These are phyloP conservation scores for Begonia loranthoides DNA, from an alignment of 306 rosid species.

Conservation along the genomic window DNA sequence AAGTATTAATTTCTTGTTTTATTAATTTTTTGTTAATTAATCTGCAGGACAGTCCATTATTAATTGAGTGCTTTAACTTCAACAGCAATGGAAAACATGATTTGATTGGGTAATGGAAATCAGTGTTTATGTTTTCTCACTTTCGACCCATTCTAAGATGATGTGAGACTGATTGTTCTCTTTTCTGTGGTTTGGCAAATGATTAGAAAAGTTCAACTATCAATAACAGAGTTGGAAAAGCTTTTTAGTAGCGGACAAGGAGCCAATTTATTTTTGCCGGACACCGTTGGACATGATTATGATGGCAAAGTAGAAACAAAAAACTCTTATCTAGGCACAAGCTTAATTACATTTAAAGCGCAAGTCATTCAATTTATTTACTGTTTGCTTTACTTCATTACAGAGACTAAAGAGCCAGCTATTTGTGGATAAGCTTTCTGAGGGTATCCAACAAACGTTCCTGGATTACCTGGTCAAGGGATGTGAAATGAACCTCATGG, in stretches of 20 bases:
- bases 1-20: slow-evolving; percentile 18
- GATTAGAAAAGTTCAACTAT: slow-evolving; percentile 68
- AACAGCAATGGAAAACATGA: slow-evolving; percentile 92
- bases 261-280: slow-evolving; percentile 33
- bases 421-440: slow-evolving; percentile 61
- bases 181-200: slow-evolving; percentile 13
- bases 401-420: slow-evolving; percentile 77
- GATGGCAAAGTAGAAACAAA: slow-evolving; percentile 52
- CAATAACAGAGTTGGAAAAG: slow-evolving; percentile 77
- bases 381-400: slow-evolving; percentile 16
- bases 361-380: slow-evolving; percentile 13
- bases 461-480: slow-evolving; percentile 92
- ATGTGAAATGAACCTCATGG: slow-evolving; percentile 88
- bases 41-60: slow-evolving; percentile 68
- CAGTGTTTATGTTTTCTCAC: slow-evolving; percentile 6
- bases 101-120: slow-evolving; percentile 73
- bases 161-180: slow-evolving; percentile 6
- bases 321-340: slow-evolving; percentile 12
- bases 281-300: slow-evolving; percentile 53
- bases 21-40: slow-evolving; percentile 18
- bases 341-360: slow-evolving; percentile 7
- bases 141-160: slow-evolving; percentile 5
- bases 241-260: slow-evolving; percentile 58
- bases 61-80: slow-evolving; percentile 84
- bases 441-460: slow-evolving; percentile 66